Evolutionary conservation across 2,329 filamentous ascomycete species (phyloP).

Genomic region (Colletotrichum cuscutae): DNA sequence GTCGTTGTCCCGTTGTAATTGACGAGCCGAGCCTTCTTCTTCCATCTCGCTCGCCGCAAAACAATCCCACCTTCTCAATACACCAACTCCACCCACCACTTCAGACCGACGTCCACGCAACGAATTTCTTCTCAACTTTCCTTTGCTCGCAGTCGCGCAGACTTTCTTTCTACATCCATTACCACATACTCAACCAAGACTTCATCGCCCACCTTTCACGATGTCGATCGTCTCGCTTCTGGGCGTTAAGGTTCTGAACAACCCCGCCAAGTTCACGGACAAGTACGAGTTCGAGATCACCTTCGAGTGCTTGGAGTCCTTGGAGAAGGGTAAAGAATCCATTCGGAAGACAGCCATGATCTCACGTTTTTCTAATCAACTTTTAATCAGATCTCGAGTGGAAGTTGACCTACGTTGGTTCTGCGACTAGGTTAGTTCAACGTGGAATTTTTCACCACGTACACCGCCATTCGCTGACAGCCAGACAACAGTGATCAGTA

Average conservation of each 20-base stretch:
- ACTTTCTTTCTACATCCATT: slow-evolving; percentile 11
- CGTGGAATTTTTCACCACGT: slow-evolving; percentile 37
- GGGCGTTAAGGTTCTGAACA: slow-evolving; percentile 96
- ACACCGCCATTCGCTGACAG: slow-evolving; percentile 30
- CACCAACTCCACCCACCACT: slow-evolving; percentile 11
- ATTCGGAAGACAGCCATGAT: not conserved
- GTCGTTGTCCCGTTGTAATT: slow-evolving; percentile 34
- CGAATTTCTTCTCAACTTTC: not conserved
- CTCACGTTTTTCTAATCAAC: not conserved
- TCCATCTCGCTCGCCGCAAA: slow-evolving; percentile 26
- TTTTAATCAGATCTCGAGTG: slow-evolving; percentile 85
- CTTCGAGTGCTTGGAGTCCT: slow-evolving; percentile 94
- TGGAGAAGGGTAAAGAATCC: slow-evolving; percentile 80
- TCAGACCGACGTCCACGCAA: not conserved
- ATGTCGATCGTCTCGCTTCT: slow-evolving; percentile 98
- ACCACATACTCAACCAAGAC: slow-evolving; percentile 8
- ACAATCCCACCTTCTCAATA: slow-evolving; percentile 10
- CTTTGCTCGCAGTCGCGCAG: slow-evolving; percentile 4
- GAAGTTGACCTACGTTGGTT: slow-evolving; percentile 99
- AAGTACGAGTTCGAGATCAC: slow-evolving; percentile 98
- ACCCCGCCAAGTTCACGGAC: slow-evolving; percentile 92
- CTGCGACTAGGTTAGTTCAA: slow-evolving; percentile 86
- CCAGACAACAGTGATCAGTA: slow-evolving; percentile 81
- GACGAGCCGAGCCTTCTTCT: slow-evolving; percentile 17
- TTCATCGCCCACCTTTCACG: slow-evolving; percentile 35